Evolutionary conservation across 164 flowering plant species (phyloP).

Genomic region (Litsea cubeba): DNA sequence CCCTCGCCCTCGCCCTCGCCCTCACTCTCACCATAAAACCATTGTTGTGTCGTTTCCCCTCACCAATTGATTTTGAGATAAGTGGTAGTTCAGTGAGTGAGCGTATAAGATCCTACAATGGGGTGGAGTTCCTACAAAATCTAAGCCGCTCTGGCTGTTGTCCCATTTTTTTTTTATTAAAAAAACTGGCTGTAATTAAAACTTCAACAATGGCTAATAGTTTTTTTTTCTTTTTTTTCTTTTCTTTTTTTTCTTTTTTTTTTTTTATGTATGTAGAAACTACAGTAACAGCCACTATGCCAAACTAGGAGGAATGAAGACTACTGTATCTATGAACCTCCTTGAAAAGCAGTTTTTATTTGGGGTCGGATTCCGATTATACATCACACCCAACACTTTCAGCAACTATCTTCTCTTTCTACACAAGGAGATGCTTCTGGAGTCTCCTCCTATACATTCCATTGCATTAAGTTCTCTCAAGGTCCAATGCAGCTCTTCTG

Average conservation of each 20-base stretch:
- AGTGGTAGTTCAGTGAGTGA: no score
- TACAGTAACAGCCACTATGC: conserved; percentile 95
- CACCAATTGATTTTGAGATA: no score
- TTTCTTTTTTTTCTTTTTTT: neutral
- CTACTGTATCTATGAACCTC: conserved; percentile 62
- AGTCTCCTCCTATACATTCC: conserved; percentile 22
- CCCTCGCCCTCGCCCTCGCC: no score
- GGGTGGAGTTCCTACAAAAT: no score
- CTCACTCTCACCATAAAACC: no score
- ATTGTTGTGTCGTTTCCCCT: no score
- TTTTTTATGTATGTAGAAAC: conserved; percentile 35
- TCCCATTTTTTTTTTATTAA: no score
- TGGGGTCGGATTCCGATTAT: conserved; percentile 70
- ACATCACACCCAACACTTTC: conserved; percentile 79
- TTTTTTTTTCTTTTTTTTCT: neutral
- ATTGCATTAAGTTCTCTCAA: conserved; percentile 27
- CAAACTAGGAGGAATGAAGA: conserved; percentile 87
- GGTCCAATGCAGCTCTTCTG: conserved; percentile 45
- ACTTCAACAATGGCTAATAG: no score
- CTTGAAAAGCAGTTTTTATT: conserved; percentile 86
- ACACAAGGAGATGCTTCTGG: conserved; percentile 44
- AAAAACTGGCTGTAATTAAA: no score
- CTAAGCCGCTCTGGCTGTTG: no score
- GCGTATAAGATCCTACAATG: no score
- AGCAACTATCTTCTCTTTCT: conserved; percentile 63